Evolutionary conservation across 768 basidiomycete species (phyloP).

Genomic region (Termitomyces sp.): DNA sequence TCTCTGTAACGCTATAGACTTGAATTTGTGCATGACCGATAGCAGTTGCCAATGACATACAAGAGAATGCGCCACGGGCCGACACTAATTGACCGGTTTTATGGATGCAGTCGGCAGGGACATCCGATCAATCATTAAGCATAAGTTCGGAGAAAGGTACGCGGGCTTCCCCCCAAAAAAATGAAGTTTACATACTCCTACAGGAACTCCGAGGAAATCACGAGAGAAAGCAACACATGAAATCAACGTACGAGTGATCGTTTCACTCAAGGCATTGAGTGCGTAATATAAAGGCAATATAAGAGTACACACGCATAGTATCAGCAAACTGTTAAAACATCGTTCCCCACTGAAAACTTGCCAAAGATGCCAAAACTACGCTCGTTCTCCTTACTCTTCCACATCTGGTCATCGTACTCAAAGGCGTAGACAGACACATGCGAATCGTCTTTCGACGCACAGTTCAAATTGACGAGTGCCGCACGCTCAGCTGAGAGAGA

Average conservation of each 20-base stretch:
- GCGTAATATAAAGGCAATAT: background rate
- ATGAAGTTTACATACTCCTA: background rate
- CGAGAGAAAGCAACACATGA: background rate
- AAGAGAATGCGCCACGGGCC: background rate
- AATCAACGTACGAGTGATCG: too few species aligned
- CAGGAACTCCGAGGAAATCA: background rate
- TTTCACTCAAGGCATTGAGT: background rate
- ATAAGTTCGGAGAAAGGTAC: too few species aligned
- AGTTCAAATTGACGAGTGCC: slow-evolving; percentile 12
- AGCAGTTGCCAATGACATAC: background rate
- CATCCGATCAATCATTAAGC: background rate
- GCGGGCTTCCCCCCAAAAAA: background rate
- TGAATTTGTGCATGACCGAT: background rate
- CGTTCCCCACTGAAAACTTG: slow-evolving; percentile 8
- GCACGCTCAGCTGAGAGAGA: slow-evolving; percentile 4
- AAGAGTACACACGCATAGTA: background rate
- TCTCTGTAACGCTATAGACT: background rate
- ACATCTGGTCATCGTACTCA: slow-evolving; percentile 14
- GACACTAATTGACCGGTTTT: too few species aligned
- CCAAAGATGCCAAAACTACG: slow-evolving; percentile 14
- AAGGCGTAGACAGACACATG: slow-evolving; percentile 12
- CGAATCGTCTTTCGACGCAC: slow-evolving; percentile 8
- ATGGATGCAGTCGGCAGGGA: too few species aligned
- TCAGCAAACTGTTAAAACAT: slow-evolving; percentile 9
- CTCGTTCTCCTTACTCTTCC: slow-evolving; percentile 14